A percentile compares a stretch with the other conserved stretches of the same genome.
Evolutionary conservation across 2,329 filamentous ascomycete species (phyloP).

Genomic region (Ophiostoma perfectum): DNA sequence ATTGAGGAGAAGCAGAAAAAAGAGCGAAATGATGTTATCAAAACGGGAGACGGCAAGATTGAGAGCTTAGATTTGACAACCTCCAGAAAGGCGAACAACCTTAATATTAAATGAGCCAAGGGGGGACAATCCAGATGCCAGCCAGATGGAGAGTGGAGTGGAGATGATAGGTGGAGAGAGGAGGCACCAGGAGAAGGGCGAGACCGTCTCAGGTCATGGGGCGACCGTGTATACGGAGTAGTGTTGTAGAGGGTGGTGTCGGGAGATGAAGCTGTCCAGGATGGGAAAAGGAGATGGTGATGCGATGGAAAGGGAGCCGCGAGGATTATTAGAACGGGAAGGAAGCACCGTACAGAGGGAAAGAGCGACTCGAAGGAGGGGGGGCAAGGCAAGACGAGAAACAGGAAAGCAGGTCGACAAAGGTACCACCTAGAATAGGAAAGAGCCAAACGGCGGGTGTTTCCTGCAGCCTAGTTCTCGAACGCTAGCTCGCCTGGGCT

Average conservation of each 20-base stretch:
- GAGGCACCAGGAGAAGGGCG: slow-evolving; percentile 14
- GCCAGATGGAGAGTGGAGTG: background rate
- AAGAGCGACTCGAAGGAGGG: background rate
- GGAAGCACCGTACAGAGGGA: background rate
- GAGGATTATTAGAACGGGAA: background rate
- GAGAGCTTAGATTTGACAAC: no score
- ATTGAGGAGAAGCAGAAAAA: no score
- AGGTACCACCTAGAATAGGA: background rate
- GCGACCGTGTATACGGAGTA: background rate
- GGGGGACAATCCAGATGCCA: background rate
- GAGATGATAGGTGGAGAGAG: slow-evolving; percentile 5
- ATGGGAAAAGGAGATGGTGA: background rate
- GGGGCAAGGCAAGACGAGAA: background rate
- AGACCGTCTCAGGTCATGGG: slow-evolving; percentile 15
- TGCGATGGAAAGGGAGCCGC: no score
- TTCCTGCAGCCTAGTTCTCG: background rate
- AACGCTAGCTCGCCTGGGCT: background rate
- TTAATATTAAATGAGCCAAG: background rate
- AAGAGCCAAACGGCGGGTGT: background rate
- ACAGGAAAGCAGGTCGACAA: background rate
- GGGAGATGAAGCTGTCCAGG: background rate
- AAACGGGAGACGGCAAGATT: no score
- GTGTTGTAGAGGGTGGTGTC: background rate
- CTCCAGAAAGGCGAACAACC: no score
- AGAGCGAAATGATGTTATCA: no score